Conservation (phyloP, 2,329 filamentous ascomycete genomes). For the Helminthosporium solani region DNA sequence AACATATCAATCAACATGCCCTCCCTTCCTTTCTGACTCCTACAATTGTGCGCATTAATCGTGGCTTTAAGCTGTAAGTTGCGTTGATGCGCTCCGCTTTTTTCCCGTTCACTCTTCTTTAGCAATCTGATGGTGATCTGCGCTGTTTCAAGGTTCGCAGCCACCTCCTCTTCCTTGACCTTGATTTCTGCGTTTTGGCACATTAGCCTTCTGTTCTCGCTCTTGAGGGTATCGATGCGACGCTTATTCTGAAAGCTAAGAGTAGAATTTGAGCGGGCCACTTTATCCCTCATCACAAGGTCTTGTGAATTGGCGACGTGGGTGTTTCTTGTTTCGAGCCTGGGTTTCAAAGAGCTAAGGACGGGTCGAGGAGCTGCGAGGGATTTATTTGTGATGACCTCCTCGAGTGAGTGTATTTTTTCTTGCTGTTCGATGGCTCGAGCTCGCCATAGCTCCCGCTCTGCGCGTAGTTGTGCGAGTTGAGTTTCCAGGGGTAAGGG, state of each 20-base stretch:
- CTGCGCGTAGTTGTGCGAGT: not conserved
- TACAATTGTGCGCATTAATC: constrained; percentile 2
- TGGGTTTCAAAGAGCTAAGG: no score
- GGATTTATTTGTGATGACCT: not conserved
- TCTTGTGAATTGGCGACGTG: no score
- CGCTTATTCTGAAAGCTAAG: not conserved
- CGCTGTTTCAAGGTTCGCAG: constrained; percentile 7
- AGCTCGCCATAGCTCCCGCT: not conserved
- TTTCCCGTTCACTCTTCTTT: constrained; percentile 18
- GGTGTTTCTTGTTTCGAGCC: no score
- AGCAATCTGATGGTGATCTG: constrained; percentile 6
- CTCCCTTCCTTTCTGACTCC: constrained; percentile 2
- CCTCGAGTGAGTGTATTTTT: not conserved
- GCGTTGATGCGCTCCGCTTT: constrained; percentile 17
- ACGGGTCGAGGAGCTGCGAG: no score
- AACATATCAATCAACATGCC: constrained; percentile 15
- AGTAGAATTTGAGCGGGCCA: no score
- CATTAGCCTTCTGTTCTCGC: not conserved
- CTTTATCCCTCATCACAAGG: no score
- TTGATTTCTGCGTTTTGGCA: not conserved
- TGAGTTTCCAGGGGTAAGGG: not conserved
- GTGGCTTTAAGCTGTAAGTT: constrained; percentile 17
- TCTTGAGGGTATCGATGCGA: not conserved
- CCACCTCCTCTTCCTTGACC: constrained; percentile 10
- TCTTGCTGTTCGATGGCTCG: not conserved